These are phyloP conservation scores for Podaxis mareebaensis DNA, from an alignment of 768 basidiomycete species.

Conservation along the genomic window DNA sequence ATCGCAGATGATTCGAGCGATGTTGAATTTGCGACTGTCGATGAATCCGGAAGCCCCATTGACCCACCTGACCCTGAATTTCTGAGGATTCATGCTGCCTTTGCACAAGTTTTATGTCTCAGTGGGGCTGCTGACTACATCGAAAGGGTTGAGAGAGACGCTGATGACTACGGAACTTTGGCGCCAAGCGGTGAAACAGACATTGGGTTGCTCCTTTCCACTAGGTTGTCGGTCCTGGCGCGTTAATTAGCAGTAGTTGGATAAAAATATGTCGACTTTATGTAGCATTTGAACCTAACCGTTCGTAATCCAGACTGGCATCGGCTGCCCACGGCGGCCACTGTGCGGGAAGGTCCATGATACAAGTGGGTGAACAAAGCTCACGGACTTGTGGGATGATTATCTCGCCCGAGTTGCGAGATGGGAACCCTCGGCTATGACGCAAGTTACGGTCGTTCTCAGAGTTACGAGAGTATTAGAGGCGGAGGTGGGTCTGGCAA, in stretches of 20 bases:
- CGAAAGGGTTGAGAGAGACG: slow-evolving; percentile 15
- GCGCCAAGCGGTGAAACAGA: slow-evolving; percentile 12
- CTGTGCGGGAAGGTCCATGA: no score
- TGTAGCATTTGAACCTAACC: no score
- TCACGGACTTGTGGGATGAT: no score
- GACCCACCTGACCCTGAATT: slow-evolving; percentile 21
- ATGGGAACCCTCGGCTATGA: no score
- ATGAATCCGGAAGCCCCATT: neutral
- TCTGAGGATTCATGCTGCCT: slow-evolving; percentile 24
- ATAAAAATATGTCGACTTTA: no score
- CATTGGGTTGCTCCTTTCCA: slow-evolving; percentile 17
- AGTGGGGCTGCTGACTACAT: slow-evolving; percentile 16
- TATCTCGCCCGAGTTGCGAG: no score
- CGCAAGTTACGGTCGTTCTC: no score
- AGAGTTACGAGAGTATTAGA: no score
- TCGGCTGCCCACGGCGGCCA: no score
- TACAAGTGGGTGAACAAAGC: no score
- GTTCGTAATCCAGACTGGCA: no score
- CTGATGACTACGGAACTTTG: neutral
- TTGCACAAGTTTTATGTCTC: slow-evolving; percentile 20
- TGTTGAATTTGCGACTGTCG: slow-evolving; percentile 16
- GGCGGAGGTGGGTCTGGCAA: no score
- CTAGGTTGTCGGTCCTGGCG: neutral
- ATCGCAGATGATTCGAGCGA: neutral
- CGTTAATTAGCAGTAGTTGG: neutral